A percentile compares a stretch with the other conserved stretches of the same genome.
phyloP scores from a whole-genome alignment of 441 rosid genomes.

The Erodium texanum region DNA sequence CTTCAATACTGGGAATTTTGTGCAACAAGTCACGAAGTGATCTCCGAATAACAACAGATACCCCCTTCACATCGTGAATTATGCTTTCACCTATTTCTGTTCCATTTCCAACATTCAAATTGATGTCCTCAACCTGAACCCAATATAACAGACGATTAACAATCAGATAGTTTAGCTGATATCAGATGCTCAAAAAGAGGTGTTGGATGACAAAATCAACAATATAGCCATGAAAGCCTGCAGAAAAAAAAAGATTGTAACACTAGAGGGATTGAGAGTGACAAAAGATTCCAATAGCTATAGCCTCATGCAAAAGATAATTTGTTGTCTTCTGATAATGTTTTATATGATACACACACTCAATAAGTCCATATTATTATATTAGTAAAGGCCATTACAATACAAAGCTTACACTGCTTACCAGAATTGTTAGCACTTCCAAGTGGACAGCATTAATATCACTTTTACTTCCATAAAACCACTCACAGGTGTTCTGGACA shows the following conservation, averaged over 20 bases:
- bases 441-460: slow-evolving; percentile 81
- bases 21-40: slow-evolving; percentile 90
- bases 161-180: background rate
- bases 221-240: slow-evolving; percentile 7
- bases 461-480: slow-evolving; percentile 70
- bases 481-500: slow-evolving; percentile 68
- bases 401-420: slow-evolving; percentile 43
- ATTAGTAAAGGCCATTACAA: slow-evolving; percentile 11
- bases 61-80: slow-evolving; percentile 83
- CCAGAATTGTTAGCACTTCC: slow-evolving; percentile 75
- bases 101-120: slow-evolving; percentile 86
- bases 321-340: slow-evolving; percentile 6
- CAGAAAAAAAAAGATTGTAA: slow-evolving; percentile 13
- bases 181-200: background rate
- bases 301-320: background rate
- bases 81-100: slow-evolving; percentile 80
- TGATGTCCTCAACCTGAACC: slow-evolving; percentile 80
- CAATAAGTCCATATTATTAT: no score
- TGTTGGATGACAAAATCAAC: background rate
- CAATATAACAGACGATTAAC: slow-evolving; percentile 1
- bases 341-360: background rate
- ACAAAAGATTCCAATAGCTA: slow-evolving; percentile 9
- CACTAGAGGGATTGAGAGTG: background rate
- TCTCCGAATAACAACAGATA: slow-evolving; percentile 75
- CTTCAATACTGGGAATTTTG: slow-evolving; percentile 70